phyloP scores from a whole-genome alignment of 2,329 filamentous ascomycete species.

The Apiospora arundinis region DNA sequence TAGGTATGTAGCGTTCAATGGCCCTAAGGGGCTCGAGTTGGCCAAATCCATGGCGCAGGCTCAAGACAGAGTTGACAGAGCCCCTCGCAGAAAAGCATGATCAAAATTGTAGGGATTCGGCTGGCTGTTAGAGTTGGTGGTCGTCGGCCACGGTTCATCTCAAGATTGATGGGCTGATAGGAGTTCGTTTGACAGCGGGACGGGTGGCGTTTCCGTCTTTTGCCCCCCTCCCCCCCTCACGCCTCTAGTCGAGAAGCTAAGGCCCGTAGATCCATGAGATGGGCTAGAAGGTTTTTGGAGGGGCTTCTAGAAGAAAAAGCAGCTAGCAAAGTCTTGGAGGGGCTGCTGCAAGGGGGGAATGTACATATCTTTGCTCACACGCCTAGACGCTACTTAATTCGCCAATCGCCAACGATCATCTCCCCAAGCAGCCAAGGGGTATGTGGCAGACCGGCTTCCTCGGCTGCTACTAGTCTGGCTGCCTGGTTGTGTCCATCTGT shows the following conservation, averaged over 20 bases:
- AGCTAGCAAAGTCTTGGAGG: background rate
- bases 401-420: background rate
- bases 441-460: background rate
- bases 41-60: too few relatives aligned
- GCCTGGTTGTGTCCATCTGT: too few relatives aligned
- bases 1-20: too few relatives aligned
- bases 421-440: background rate
- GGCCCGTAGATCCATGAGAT: background rate
- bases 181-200: background rate
- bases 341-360: background rate
- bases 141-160: background rate
- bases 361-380: too few relatives aligned
- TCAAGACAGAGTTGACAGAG: background rate
- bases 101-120: background rate
- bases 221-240: background rate
- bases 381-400: background rate
- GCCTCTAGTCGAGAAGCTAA: background rate
- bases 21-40: too few relatives aligned
- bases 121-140: background rate
- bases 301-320: background rate
- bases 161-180: background rate
- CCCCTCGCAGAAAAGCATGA: background rate
- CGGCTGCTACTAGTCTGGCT: too few relatives aligned
- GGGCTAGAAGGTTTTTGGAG: background rate
- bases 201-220: conserved; percentile 10